Evolutionary conservation across 331 rosid species (phyloP).

Genomic region (Malus hybrid): DNA sequence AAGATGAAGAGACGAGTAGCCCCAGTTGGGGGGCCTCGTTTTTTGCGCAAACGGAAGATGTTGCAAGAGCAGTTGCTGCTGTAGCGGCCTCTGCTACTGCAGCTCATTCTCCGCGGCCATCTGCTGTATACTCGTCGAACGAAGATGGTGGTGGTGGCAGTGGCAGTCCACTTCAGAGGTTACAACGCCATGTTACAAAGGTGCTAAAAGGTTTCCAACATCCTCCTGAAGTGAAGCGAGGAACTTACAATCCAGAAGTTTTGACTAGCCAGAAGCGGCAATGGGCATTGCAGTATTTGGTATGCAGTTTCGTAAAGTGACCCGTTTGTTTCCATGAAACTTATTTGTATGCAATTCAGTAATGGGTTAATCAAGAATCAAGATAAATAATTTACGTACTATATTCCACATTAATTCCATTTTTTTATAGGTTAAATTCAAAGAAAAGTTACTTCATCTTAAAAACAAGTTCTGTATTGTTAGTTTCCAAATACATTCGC

Average conservation of each 20-base stretch:
- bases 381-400: neutral
- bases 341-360: slow-evolving; percentile 2
- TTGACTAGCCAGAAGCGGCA: slow-evolving; percentile 91
- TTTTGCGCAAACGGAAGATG: slow-evolving; percentile 63
- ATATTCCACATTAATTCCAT: neutral
- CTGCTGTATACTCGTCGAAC: slow-evolving; percentile 55
- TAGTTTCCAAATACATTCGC: neutral
- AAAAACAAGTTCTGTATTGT: neutral
- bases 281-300: slow-evolving; percentile 87
- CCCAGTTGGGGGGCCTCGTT: slow-evolving; percentile 69
- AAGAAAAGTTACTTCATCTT: neutral
- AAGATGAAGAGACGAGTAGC: slow-evolving; percentile 55
- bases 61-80: slow-evolving; percentile 59
- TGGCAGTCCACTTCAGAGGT: slow-evolving; percentile 51
- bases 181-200: slow-evolving; percentile 59
- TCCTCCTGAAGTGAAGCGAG: slow-evolving; percentile 46
- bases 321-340: neutral
- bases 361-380: neutral
- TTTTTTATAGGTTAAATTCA: neutral
- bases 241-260: slow-evolving; percentile 82
- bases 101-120: slow-evolving; percentile 48
- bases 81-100: slow-evolving; percentile 55
- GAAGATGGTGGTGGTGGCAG: slow-evolving; percentile 46
- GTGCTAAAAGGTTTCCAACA: slow-evolving; percentile 69
- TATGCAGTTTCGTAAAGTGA: slow-evolving; percentile 14